Evolutionary conservation across 1,284 basidiomycete species (phyloP).

Genomic region (Filobasidium uniguttulatum): DNA sequence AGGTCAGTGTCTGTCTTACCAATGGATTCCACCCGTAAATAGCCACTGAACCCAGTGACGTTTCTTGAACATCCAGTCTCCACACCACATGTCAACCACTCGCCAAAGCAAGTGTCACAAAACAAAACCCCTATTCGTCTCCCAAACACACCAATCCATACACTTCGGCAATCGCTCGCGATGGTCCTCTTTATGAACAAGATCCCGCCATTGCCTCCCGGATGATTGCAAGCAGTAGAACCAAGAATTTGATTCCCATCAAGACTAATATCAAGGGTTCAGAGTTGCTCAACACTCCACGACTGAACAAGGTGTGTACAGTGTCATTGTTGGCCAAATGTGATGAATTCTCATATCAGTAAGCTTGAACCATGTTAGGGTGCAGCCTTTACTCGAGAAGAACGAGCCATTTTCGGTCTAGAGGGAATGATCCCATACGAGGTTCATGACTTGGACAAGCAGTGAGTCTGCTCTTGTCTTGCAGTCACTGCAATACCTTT

Average conservation of each 20-base stretch:
- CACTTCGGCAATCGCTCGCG: background rate
- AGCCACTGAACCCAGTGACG: too few relatives aligned
- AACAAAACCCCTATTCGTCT: too few relatives aligned
- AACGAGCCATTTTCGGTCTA: slow-evolving; percentile 58
- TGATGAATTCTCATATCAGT: slow-evolving; percentile 4
- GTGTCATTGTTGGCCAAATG: background rate
- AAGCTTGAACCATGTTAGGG: too few relatives aligned
- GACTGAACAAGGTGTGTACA: slow-evolving; percentile 26
- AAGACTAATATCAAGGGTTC: slow-evolving; percentile 42
- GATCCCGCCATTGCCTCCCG: slow-evolving; percentile 3
- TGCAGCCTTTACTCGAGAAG: slow-evolving; percentile 56
- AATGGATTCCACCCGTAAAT: too few relatives aligned
- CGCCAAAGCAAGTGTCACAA: too few relatives aligned
- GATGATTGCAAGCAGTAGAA: slow-evolving; percentile 14
- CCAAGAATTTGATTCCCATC: slow-evolving; percentile 16
- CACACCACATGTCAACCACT: too few relatives aligned
- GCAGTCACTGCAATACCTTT: background rate
- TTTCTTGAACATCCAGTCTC: too few relatives aligned
- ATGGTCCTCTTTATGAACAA: background rate
- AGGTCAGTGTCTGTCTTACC: too few relatives aligned
- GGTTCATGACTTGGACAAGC: slow-evolving; percentile 61
- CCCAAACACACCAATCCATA: background rate
- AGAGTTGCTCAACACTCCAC: slow-evolving; percentile 48
- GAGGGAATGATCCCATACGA: slow-evolving; percentile 62
- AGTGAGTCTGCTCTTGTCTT: slow-evolving; percentile 36